Evolutionary conservation across 148 eudicot genomes (phyloP).

Genomic region (Chenopodium berlandieri): DNA sequence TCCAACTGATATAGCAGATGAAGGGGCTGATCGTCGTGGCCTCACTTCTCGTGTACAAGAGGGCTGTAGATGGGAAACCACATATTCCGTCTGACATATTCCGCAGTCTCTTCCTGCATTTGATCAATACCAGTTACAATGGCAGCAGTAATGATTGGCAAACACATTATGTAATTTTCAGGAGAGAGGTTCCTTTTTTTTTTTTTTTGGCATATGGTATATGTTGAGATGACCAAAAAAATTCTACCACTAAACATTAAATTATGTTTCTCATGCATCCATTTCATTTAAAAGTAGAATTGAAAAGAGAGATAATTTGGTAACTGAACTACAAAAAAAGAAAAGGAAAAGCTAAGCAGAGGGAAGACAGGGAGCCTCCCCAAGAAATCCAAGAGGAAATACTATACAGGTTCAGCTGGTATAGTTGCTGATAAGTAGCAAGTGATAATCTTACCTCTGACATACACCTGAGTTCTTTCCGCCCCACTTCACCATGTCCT

Average conservation of each 20-base stretch:
- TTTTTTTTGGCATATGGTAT: not conserved
- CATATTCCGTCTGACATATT: slow-evolving; percentile 71
- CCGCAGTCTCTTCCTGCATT: slow-evolving; percentile 69
- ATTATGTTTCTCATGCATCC: not conserved
- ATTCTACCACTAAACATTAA: not conserved
- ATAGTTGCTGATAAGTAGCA: not conserved
- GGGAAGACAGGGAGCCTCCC: not conserved
- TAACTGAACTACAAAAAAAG: not conserved
- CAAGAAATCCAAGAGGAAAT: not conserved
- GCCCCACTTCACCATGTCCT: slow-evolving; percentile 80
- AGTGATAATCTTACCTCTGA: slow-evolving; percentile 58
- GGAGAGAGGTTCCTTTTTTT: not conserved
- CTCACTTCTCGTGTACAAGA: slow-evolving; percentile 85
- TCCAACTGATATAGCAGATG: not conserved
- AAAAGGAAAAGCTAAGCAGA: not conserved
- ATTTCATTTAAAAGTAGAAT: not conserved
- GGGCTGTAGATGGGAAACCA: slow-evolving; percentile 92
- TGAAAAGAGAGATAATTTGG: not conserved
- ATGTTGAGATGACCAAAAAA: not conserved
- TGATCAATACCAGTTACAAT: slow-evolving; percentile 1
- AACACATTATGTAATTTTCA: not conserved
- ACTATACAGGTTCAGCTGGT: not conserved
- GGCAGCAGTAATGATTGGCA: not conserved
- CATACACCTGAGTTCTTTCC: slow-evolving; percentile 69
- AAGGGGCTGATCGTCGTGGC: not conserved